Base-by-base conservation (phyloP, 805 yeast genomes). In the Nematodospora valgi region DNA sequence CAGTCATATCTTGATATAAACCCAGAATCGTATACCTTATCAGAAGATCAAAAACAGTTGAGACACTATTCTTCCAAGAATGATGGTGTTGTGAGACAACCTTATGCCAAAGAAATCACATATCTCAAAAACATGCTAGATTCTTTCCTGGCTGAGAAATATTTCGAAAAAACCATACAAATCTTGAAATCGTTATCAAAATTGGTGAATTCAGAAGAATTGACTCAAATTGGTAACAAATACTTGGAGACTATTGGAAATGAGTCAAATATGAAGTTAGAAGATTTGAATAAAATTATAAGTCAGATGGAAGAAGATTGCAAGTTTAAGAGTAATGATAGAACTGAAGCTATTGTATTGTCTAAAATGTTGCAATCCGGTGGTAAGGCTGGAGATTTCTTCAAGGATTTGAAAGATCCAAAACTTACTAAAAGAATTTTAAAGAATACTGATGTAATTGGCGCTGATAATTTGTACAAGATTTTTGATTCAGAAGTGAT, bases 61-160 rank as follows among this genome's bases (percentile, higher is more conserved):
- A n/a, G n/a, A 10, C 15, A 13, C 16, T 35, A 21, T 71, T 52
- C 65, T n/a, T 64, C 71, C 1, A 54, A 51, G 28, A 59, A 62
- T 42, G 73, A 67, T 37, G 58, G 64, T 0, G 72, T 64, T 9
- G 46, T 62, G 18, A 47, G 73, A 32, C 58, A 68, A 4, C 70
- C 70, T 0, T 64, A 54, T 53, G 70, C 82, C 5, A 74, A 72
- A 50, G 82, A 78, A 43, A 72, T 76, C n/a, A 64, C 70, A 35
- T 82, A 82, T 47, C 65, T 82, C 13, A 87, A 89, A 79, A 75
- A 89, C 3, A 59, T 87, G 23, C 66, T 86, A 26, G 95, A 87
- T 47, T 91, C 93, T 0, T 81, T 89, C 45, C 51, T 87, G 21
- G 75, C 78, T 28, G 73, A 83, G 22, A 71, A 72, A 35, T 82